Evolutionary conservation across 2,329 filamentous ascomycete genomes (phyloP).

Genomic region (Coniochaeta prunicola): DNA sequence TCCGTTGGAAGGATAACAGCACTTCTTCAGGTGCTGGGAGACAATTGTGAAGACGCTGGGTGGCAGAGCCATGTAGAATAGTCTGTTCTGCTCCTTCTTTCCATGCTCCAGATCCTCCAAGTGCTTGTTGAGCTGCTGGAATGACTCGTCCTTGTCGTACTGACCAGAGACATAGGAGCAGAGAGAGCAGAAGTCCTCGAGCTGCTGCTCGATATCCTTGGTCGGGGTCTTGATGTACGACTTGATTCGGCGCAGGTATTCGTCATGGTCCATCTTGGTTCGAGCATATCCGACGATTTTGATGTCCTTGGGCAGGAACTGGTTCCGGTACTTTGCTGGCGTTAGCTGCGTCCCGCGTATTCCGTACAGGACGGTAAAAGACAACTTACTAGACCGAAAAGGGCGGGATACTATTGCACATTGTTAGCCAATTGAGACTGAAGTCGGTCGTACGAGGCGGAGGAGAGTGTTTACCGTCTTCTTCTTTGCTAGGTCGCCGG

Average conservation of each 20-base stretch:
- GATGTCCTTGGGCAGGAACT: constrained; percentile 95
- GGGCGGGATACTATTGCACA: constrained; percentile 71
- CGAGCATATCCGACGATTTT: constrained; percentile 97
- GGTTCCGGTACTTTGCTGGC: constrained; percentile 76
- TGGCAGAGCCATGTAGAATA: constrained; percentile 99
- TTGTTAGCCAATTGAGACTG: constrained; percentile 14
- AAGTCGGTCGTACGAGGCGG: constrained; percentile 8
- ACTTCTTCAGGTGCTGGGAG: constrained; percentile 93
- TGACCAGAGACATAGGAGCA: constrained; percentile 96
- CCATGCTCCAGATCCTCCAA: constrained; percentile 78
- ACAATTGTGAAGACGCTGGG: constrained; percentile 98
- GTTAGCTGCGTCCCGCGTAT: not conserved
- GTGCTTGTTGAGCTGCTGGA: constrained; percentile 77
- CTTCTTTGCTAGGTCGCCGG: constrained; percentile 98
- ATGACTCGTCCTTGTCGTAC: constrained; percentile 95
- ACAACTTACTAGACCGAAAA: constrained; percentile 86
- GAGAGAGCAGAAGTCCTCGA: constrained; percentile 79
- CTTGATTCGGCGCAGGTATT: constrained; percentile 89
- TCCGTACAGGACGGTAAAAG: not conserved
- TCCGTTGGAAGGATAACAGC: constrained; percentile 88
- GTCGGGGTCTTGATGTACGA: constrained; percentile 99
- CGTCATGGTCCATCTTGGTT: constrained; percentile 98
- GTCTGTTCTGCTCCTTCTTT: constrained; percentile 75
- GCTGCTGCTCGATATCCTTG: constrained; percentile 92
- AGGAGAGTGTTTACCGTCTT: constrained; percentile 66